A percentile compares a stretch with the other conserved stretches of the same genome.
Conservation (phyloP, 768 basidiomycete species). For the Tulasnella sp. region DNA sequence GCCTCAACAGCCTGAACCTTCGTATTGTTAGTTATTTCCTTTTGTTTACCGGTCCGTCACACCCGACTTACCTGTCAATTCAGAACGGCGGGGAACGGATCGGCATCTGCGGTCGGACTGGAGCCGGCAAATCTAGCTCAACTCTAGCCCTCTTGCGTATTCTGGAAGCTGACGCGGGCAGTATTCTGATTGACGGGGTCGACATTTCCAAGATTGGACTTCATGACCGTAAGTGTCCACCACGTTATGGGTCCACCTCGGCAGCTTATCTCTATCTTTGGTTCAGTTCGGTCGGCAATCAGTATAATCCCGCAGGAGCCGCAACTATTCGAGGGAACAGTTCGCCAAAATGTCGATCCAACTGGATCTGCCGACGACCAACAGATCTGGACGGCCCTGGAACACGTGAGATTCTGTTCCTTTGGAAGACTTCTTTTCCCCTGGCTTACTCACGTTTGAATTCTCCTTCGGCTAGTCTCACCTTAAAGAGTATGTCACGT, state of each 20-base stretch:
- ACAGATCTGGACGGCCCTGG: conserved; percentile 82
- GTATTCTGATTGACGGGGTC: conserved; percentile 63
- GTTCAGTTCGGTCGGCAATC: conserved; percentile 61
- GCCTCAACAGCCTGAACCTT: conserved; percentile 68
- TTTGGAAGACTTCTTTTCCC: not conserved
- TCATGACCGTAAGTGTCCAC: conserved; percentile 47
- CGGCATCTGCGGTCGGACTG: conserved; percentile 83
- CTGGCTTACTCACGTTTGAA: not conserved
- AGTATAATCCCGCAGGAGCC: conserved; percentile 77
- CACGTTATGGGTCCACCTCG: not conserved
- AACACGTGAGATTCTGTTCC: conserved; percentile 41
- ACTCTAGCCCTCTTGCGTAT: conserved; percentile 64
- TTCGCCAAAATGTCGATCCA: conserved; percentile 87
- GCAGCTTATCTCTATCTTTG: conserved; percentile 9
- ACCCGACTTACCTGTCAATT: conserved; percentile 18
- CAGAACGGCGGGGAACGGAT: conserved; percentile 75
- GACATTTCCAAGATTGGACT: conserved; percentile 72
- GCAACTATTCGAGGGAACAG: conserved; percentile 56
- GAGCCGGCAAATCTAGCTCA: conserved; percentile 42
- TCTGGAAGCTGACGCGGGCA: conserved; percentile 59
- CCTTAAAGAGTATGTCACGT: conserved; percentile 61
- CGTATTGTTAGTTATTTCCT: conserved; percentile 43
- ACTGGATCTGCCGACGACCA: conserved; percentile 62
- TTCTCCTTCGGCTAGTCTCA: conserved; percentile 40
- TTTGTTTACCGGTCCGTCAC: not conserved